These are phyloP conservation scores for Magnusiomyces paraingens DNA, from an alignment of 1,139 yeast genomes.

Conservation along the genomic window DNA sequence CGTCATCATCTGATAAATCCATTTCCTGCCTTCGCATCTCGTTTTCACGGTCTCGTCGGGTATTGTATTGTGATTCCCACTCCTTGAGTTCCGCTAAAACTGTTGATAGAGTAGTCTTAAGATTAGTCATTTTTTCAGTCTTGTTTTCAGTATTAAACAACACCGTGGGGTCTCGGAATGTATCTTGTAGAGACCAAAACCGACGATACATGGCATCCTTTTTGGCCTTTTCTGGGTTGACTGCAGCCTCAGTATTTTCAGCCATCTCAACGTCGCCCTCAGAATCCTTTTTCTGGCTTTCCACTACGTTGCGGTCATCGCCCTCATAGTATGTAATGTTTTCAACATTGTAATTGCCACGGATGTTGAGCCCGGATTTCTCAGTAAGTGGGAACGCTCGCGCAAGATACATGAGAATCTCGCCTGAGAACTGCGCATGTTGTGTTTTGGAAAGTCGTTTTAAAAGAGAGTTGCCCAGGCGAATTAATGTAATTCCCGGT, in stretches of 20 bases:
- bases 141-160: slow-evolving; percentile 15
- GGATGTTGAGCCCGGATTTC: slow-evolving; percentile 35
- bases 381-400: slow-evolving; percentile 36
- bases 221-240: slow-evolving; percentile 4
- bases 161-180: slow-evolving; percentile 26
- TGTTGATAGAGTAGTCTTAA: slow-evolving; percentile 19
- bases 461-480: slow-evolving; percentile 35
- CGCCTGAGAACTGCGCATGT: slow-evolving; percentile 35
- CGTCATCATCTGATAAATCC: slow-evolving; percentile 12
- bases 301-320: slow-evolving; percentile 10
- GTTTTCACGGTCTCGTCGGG: slow-evolving; percentile 14
- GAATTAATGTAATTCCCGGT: slow-evolving; percentile 35
- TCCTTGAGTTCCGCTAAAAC: slow-evolving; percentile 17
- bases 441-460: slow-evolving; percentile 34
- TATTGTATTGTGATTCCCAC: slow-evolving; percentile 11
- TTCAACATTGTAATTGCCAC: slow-evolving; percentile 35
- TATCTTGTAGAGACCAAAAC: slow-evolving; percentile 30
- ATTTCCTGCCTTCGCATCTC: slow-evolving; percentile 11
- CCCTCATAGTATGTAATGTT: slow-evolving; percentile 31
- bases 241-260: slow-evolving; percentile 7
- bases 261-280: slow-evolving; percentile 11
- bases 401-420: slow-evolving; percentile 34
- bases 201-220: slow-evolving; percentile 18
- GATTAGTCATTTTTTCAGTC: slow-evolving; percentile 16
- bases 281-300: background rate